A percentile compares a stretch with the other conserved stretches of the same genome.
phyloP scores from a whole-genome alignment of 2,329 filamentous ascomycete genomes.

The Ophiocordyceps camponoti-leonardi region DNA sequence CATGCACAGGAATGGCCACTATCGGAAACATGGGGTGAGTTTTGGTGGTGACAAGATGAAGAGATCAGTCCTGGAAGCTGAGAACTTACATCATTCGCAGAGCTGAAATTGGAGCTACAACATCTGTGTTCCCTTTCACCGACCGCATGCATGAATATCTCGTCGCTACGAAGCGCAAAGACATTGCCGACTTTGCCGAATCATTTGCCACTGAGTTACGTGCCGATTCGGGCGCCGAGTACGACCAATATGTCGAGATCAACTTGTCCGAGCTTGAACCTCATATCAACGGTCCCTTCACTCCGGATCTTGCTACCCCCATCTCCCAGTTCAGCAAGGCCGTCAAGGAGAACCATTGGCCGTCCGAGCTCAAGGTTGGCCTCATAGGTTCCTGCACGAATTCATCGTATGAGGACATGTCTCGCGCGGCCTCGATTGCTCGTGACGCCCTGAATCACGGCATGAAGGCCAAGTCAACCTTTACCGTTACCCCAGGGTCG shows the following conservation, averaged over 20 bases:
- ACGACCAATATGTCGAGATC: conserved; percentile 83
- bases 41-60: neutral
- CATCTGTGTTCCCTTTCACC: conserved; percentile 87
- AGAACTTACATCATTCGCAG: neutral
- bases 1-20: conserved; percentile 85
- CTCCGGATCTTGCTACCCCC: conserved; percentile 85
- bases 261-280: conserved; percentile 82
- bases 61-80: neutral
- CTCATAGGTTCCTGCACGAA: conserved; percentile 98
- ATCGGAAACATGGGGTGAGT: conserved; percentile 63
- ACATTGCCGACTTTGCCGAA: conserved; percentile 49
- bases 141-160: conserved; percentile 72
- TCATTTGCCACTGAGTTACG: conserved; percentile 46
- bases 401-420: conserved; percentile 98
- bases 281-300: conserved; percentile 94
- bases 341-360: conserved; percentile 76
- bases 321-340: conserved; percentile 77
- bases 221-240: conserved; percentile 68
- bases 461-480: conserved; percentile 73
- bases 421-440: conserved; percentile 58
- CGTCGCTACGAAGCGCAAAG: conserved; percentile 51
- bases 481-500: conserved; percentile 92
- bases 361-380: conserved; percentile 74
- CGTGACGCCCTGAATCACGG: conserved; percentile 91
- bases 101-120: conserved; percentile 84